These are phyloP conservation scores for Pichia occidentalis DNA, from an alignment of 805 yeast species.

Conservation along the genomic window DNA sequence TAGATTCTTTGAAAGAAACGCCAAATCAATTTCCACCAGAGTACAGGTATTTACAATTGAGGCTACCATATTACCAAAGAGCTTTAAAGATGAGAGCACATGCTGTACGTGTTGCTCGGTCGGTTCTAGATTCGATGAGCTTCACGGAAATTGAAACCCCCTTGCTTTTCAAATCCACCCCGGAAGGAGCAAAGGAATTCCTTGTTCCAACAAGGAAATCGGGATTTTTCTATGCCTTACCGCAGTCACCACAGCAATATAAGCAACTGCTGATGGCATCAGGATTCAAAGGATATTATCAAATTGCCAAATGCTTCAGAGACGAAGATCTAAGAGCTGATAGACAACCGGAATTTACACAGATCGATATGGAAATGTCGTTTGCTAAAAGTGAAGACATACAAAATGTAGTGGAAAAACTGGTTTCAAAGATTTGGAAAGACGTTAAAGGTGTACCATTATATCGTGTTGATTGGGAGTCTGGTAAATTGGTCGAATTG, in stretches of 20 bases:
- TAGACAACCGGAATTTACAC: conserved; percentile 97
- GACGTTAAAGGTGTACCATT: conserved; percentile 36
- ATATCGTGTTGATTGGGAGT: conserved; percentile 31
- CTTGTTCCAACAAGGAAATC: conserved; percentile 79
- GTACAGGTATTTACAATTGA: conserved; percentile 71
- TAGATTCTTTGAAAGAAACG: conserved; percentile 50
- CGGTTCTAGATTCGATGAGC: conserved; percentile 30
- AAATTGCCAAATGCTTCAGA: conserved; percentile 88
- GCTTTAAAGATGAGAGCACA: conserved; percentile 51
- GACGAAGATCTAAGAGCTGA: conserved; percentile 94
- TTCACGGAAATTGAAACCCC: conserved; percentile 93
- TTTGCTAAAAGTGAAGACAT: conserved; percentile 69
- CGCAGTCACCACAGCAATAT: conserved; percentile 97
- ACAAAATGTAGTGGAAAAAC: conserved; percentile 50
- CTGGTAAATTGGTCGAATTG: conserved; percentile 26
- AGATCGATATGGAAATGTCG: conserved; percentile 91
- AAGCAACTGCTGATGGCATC: conserved; percentile 93
- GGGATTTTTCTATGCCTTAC: conserved; percentile 72
- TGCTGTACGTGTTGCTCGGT: conserved; percentile 40
- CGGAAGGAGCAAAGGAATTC: conserved; percentile 97
- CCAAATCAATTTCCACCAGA: conserved; percentile 68
- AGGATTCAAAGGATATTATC: conserved; percentile 81
- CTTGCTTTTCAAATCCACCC: conserved; percentile 85
- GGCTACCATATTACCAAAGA: conserved; percentile 51
- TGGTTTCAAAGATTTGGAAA: conserved; percentile 53